Evolutionary conservation across 2,329 filamentous ascomycete genomes (phyloP).

Genomic region (Fusarium sp.): DNA sequence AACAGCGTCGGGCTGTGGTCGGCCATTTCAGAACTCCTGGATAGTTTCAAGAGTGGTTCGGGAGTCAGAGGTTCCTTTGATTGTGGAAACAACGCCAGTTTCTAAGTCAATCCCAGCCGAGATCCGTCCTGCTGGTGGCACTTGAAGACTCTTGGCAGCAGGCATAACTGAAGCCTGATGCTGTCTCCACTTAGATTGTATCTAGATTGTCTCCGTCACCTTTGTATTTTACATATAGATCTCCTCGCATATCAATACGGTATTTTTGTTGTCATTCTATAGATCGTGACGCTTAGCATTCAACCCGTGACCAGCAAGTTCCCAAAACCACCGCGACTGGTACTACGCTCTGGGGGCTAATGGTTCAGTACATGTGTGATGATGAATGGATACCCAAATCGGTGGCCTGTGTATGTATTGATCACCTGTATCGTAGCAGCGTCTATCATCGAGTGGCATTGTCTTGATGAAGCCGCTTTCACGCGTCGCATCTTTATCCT

Average conservation of each 20-base stretch:
- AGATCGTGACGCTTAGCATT: not conserved
- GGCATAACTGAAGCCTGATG: not conserved
- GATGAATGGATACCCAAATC: not conserved
- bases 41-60: not conserved
- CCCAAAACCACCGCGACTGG: not conserved
- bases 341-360: not conserved
- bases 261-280: not conserved
- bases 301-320: not conserved
- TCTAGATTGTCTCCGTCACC: not conserved
- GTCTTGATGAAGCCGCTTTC: not conserved
- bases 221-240: not conserved
- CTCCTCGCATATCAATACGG: not conserved
- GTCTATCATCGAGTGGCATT: constrained; percentile 7
- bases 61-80: constrained; percentile 7
- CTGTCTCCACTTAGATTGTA: not conserved
- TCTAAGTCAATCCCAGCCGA: not conserved
- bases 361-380: not conserved
- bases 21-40: constrained; percentile 10
- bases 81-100: constrained; percentile 1
- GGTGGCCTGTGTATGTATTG: not conserved
- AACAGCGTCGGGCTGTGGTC: constrained; percentile 26
- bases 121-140: not conserved
- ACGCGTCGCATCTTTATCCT: constrained; percentile 12
- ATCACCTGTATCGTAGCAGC: not conserved
- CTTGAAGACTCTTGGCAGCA: not conserved